Evolutionary conservation across 441 rosid genomes (phyloP).

Genomic region (Breynia disticha): DNA sequence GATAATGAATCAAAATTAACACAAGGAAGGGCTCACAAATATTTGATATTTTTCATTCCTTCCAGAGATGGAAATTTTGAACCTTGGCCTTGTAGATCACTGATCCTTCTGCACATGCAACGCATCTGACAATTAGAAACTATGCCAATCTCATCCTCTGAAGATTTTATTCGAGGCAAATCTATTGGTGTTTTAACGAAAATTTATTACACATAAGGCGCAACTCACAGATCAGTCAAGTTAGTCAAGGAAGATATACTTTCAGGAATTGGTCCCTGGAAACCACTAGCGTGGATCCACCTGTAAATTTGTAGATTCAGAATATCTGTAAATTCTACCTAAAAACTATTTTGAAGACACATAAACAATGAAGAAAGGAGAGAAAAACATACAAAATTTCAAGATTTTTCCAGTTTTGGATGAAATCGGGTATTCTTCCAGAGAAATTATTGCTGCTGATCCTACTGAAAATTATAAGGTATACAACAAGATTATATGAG

Average conservation of each 20-base stretch:
- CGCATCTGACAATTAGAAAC: neutral
- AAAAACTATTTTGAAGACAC: neutral
- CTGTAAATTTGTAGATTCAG: slow-evolving; percentile 11
- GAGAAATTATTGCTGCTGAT: slow-evolving; percentile 29
- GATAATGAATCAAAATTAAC: neutral
- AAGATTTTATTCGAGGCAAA: neutral
- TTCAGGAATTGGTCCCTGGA: slow-evolving; percentile 39
- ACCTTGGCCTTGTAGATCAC: slow-evolving; percentile 24
- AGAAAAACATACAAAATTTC: slow-evolving; percentile 14
- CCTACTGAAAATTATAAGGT: slow-evolving; percentile 22
- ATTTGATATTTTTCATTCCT: slow-evolving; percentile 14
- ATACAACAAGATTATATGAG: neutral
- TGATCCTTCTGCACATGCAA: slow-evolving; percentile 25
- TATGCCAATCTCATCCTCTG: neutral
- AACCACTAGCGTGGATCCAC: slow-evolving; percentile 36
- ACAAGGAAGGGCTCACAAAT: slow-evolving; percentile 19
- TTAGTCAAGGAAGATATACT: slow-evolving; percentile 21
- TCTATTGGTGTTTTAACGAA: neutral
- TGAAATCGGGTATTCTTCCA: slow-evolving; percentile 22
- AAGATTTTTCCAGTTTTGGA: slow-evolving; percentile 25
- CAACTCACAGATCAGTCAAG: slow-evolving; percentile 30
- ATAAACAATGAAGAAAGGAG: neutral
- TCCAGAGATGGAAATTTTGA: slow-evolving; percentile 24
- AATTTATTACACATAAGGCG: neutral
- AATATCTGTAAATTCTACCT: neutral